These are phyloP conservation scores for Pachysandra terminalis DNA, from an alignment of 164 flowering plant species.

Conservation along the genomic window DNA sequence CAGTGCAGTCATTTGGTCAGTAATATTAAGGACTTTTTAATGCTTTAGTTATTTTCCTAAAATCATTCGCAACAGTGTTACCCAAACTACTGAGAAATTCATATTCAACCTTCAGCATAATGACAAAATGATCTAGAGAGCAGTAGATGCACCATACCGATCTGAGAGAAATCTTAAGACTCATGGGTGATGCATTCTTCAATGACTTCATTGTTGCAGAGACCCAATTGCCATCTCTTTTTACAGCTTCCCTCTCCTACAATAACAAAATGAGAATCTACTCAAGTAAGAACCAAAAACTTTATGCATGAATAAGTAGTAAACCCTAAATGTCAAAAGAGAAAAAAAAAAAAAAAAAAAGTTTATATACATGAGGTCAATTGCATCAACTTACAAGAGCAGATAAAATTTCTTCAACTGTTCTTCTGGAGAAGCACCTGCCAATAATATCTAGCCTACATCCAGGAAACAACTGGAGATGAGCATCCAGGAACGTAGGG, in stretches of 20 bases:
- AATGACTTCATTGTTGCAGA: conserved; percentile 31
- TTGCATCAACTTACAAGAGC: conserved; percentile 48
- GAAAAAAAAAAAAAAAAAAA: not conserved
- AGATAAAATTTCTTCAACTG: conserved; percentile 36
- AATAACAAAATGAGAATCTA: not conserved
- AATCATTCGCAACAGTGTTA: not conserved
- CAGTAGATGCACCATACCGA: conserved; percentile 29
- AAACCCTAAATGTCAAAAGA: not conserved
- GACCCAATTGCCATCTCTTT: conserved; percentile 39
- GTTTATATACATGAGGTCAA: not conserved
- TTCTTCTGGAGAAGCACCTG: conserved; percentile 32
- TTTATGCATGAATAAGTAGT: not conserved
- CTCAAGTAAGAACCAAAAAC: not conserved
- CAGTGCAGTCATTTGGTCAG: not conserved
- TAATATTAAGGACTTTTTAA: not conserved
- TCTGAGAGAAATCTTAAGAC: conserved; percentile 61
- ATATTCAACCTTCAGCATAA: not conserved
- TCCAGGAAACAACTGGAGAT: conserved; percentile 8
- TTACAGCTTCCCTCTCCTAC: conserved; percentile 38
- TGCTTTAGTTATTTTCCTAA: not conserved
- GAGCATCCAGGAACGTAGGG: conserved; percentile 2
- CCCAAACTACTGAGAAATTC: not conserved
- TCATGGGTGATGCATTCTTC: conserved; percentile 65
- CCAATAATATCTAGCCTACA: conserved; percentile 65
- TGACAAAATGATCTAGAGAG: not conserved